Percentiles rank a stretch among this genome's conserved stretches.
Evolutionary conservation across 1,284 basidiomycete species (phyloP).

Genomic region (Phenoliferia sp.): DNA sequence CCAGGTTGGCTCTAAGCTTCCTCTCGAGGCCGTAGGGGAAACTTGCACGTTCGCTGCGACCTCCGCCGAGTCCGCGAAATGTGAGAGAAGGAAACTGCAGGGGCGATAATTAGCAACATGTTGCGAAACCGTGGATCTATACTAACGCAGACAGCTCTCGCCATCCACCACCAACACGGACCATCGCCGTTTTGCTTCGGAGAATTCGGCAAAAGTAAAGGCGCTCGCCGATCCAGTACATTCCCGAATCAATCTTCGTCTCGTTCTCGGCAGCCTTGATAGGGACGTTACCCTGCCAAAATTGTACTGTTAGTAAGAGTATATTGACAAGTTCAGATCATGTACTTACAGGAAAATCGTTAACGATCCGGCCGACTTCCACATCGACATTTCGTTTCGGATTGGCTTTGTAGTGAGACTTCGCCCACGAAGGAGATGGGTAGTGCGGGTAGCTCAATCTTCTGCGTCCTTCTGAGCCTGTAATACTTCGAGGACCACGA

Average conservation of each 20-base stretch:
- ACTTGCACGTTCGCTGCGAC: slow-evolving; percentile 1
- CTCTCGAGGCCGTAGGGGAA: neutral
- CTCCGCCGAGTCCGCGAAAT: slow-evolving; percentile 44
- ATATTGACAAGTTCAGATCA: neutral
- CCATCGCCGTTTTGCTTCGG: slow-evolving; percentile 90
- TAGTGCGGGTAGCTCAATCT: slow-evolving; percentile 1
- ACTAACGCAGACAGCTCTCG: slow-evolving; percentile 47
- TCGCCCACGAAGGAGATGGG: neutral
- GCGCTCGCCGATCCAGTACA: slow-evolving; percentile 91
- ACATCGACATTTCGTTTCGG: slow-evolving; percentile 84
- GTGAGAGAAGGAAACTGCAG: slow-evolving; percentile 20
- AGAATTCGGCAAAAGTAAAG: slow-evolving; percentile 87
- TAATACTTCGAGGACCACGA: neutral
- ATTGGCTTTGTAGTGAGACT: slow-evolving; percentile 71
- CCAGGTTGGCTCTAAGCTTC: neutral
- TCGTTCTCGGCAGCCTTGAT: slow-evolving; percentile 73
- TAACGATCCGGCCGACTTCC: slow-evolving; percentile 84
- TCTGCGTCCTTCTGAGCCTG: neutral
- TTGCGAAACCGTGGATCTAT: slow-evolving; percentile 80
- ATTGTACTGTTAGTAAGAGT: neutral
- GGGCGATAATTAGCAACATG: slow-evolving; percentile 60
- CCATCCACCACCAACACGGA: slow-evolving; percentile 89
- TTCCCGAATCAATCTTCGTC: slow-evolving; percentile 85
- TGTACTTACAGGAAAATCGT: slow-evolving; percentile 60
- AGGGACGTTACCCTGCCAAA: slow-evolving; percentile 58